phyloP scores from a whole-genome alignment of 1,139 yeast genomes.

The Dujonia santamariae region DNA sequence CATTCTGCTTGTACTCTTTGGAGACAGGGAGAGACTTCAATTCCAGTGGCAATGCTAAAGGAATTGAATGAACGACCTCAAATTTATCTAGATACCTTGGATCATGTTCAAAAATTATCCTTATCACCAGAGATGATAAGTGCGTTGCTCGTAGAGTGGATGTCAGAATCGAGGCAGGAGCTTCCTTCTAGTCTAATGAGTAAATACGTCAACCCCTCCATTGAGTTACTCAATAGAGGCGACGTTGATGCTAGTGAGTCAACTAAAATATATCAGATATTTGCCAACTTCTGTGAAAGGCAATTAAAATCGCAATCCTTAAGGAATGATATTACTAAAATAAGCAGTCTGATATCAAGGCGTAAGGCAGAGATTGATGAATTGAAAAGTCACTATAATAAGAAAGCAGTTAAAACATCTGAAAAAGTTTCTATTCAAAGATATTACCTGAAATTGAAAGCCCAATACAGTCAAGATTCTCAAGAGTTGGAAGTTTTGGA shows the following conservation, averaged over 20 bases:
- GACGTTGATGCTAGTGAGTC: constrained; percentile 32
- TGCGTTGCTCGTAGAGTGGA: constrained; percentile 68
- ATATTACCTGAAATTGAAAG: constrained; percentile 45
- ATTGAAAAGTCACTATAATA: constrained; percentile 42
- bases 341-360: constrained; percentile 30
- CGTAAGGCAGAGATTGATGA: constrained; percentile 43
- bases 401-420: constrained; percentile 31
- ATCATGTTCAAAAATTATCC: neutral
- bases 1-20: constrained; percentile 58
- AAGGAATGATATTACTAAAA: constrained; percentile 42
- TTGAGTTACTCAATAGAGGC: constrained; percentile 17
- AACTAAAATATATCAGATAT: constrained; percentile 51
- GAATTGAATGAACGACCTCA: constrained; percentile 8
- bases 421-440: constrained; percentile 52
- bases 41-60: constrained; percentile 53
- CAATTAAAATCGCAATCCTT: constrained; percentile 51
- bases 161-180: constrained; percentile 66
- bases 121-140: constrained; percentile 23
- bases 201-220: constrained; percentile 50
- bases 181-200: constrained; percentile 56
- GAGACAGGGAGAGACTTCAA: constrained; percentile 51
- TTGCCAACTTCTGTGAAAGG: constrained; percentile 75
- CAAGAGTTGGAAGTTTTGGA: constrained; percentile 40
- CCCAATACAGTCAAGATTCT: constrained; percentile 48
- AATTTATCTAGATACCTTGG: no score